phyloP scores from a whole-genome alignment of 2,329 filamentous ascomycete species.

The Chaetomium strumarium region DNA sequence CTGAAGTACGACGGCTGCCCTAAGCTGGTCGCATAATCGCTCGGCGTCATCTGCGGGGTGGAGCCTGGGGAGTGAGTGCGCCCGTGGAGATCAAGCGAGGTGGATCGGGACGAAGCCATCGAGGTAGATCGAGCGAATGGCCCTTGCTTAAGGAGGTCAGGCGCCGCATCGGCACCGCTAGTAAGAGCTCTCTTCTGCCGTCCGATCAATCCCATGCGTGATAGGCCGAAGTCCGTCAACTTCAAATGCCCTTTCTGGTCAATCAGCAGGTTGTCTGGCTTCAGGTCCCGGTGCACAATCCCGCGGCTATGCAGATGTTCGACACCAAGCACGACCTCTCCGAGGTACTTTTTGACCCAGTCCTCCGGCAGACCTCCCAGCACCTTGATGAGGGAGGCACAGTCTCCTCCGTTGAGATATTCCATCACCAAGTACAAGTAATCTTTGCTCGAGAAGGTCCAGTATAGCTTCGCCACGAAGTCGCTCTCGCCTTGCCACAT shows the following conservation, averaged over 20 bases:
- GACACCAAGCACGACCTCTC: slow-evolving; percentile 92
- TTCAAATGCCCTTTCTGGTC: slow-evolving; percentile 96
- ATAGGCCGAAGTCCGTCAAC: slow-evolving; percentile 94
- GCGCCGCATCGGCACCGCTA: slow-evolving; percentile 71
- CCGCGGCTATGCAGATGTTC: slow-evolving; percentile 91
- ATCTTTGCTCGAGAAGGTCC: slow-evolving; percentile 99
- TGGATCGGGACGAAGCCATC: slow-evolving; percentile 82
- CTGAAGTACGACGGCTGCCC: slow-evolving; percentile 91
- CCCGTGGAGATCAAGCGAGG: slow-evolving; percentile 83
- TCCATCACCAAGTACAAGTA: slow-evolving; percentile 99
- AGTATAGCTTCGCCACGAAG: slow-evolving; percentile 97
- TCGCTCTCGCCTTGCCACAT: slow-evolving; percentile 99
- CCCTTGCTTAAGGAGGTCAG: slow-evolving; percentile 86
- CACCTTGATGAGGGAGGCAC: slow-evolving; percentile 91
- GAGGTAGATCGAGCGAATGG: slow-evolving; percentile 84
- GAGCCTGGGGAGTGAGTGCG: slow-evolving; percentile 68
- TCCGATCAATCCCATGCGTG: slow-evolving; percentile 92
- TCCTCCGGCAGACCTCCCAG: slow-evolving; percentile 89
- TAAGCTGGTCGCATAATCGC: slow-evolving; percentile 56
- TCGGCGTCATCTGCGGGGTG: slow-evolving; percentile 83
- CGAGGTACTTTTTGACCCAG: slow-evolving; percentile 96
- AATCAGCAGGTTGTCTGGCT: slow-evolving; percentile 94
- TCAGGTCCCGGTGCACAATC: slow-evolving; percentile 94
- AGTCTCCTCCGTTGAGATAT: slow-evolving; percentile 95
- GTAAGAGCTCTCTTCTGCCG: slow-evolving; percentile 91